A percentile compares a stretch with the other conserved stretches of the same genome.
These are phyloP conservation scores for Blastocystis sp. DNA, from an alignment of 352 stramenopile genomes.

Conservation along the genomic window DNA sequence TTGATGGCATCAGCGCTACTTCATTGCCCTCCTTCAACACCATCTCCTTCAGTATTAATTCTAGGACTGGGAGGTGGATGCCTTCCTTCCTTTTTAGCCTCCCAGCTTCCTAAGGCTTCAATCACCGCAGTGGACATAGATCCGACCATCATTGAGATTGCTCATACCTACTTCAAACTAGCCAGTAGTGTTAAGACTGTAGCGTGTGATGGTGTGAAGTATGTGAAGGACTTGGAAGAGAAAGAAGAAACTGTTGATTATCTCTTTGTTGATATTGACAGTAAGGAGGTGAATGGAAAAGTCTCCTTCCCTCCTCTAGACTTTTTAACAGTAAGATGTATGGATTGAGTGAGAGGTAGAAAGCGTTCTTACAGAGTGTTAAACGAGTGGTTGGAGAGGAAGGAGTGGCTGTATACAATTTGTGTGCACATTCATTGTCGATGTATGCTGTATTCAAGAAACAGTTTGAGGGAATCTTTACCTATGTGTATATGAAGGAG, in stretches of 20 bases:
- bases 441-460: constrained; percentile 20
- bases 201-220: neutral
- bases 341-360: neutral
- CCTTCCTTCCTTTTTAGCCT: constrained; percentile 7
- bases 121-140: constrained; percentile 42
- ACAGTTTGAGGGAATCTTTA: constrained; percentile 42
- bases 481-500: neutral
- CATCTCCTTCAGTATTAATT: neutral
- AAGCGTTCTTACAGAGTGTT: constrained; percentile 24
- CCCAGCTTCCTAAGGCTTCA: neutral
- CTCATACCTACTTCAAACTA: neutral
- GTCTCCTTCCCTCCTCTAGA: neutral
- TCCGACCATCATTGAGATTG: neutral
- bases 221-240: neutral
- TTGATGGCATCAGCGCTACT: constrained; percentile 24
- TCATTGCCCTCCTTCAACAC: neutral
- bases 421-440: neutral
- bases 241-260: neutral
- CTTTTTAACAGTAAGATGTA: neutral
- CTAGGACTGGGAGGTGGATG: constrained; percentile 19
- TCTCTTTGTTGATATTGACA: constrained; percentile 45
- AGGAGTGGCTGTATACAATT: constrained; percentile 35
- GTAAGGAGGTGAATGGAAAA: neutral
- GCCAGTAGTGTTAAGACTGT: neutral
- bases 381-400: neutral